Evolutionary conservation across 768 basidiomycete genomes (phyloP), one percentile per base, ranked within the genome.

Genomic region (Dendrothele bispora): DNA sequence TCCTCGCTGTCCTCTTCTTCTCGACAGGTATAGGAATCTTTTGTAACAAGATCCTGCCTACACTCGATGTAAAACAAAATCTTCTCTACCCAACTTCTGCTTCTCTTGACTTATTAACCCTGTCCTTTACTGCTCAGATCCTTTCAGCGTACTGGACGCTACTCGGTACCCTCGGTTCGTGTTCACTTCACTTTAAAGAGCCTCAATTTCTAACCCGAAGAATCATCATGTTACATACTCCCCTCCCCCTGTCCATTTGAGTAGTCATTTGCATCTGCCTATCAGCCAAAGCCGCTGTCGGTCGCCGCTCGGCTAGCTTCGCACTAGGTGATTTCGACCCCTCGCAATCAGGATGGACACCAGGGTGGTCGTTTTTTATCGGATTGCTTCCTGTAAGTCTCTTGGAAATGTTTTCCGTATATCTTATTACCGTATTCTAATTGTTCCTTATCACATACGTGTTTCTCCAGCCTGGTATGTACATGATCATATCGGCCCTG

Each of bases 341-440:
- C 1, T 76, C 82, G n/a, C 61, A 67, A n/a, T 80, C 84, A 0
- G 84, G 84, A 5, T 86, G 84, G 84, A 74, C 73, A 2, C 71
- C 79, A 11, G 84, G 80, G 26, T 86, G 83, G 83, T 72, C 81
- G 0, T 86, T 84, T 58, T 86, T 84, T 60, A 80, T 84, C 27
- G 83, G 83, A 26, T 56, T 84, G 18, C 69, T 82, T 20, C 80
- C 78, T 35, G 80, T 82, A 65, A 49, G 74, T 44, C 37, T 5
- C 2, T 21, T 35, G 6, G 17, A 17, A 7, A 27, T 20, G 18
- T 39, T 4, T 17, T 7, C 5, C 7, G 11, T 43, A 24, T 18
- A n/a, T 42, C n/a, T n/a, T n/a, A n/a, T n/a, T 20, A 22, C 41
- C n/a, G 27, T n/a, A 36, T 35, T 18, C 44, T 29, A 18, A 18